Evolutionary conservation across 2,329 filamentous ascomycete species (phyloP).

Genomic region (Fusarium keratoplasticum): DNA sequence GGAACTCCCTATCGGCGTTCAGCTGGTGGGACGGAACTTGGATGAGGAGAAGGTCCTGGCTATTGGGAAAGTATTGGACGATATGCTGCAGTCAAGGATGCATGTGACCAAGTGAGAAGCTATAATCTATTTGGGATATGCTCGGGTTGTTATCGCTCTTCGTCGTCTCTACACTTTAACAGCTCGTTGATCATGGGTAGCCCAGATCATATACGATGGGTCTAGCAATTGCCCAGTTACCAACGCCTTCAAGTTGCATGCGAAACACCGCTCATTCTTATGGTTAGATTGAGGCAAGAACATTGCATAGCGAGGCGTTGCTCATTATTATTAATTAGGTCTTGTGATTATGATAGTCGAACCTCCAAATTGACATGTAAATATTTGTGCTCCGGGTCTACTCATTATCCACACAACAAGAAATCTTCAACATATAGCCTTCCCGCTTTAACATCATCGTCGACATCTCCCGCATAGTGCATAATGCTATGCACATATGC

Average conservation of each 20-base stretch:
- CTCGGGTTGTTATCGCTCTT: neutral
- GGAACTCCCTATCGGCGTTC: conserved; percentile 20
- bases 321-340: neutral
- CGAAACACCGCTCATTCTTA: neutral
- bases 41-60: conserved; percentile 34
- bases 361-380: neutral
- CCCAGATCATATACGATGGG: neutral
- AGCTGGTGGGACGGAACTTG: conserved; percentile 17
- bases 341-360: too few species aligned
- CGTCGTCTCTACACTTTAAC: neutral
- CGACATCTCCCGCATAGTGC: neutral
- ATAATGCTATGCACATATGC: neutral
- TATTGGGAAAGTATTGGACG: conserved; percentile 19
- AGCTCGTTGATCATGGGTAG: neutral
- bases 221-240: neutral
- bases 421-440: neutral
- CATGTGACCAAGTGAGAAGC: neutral
- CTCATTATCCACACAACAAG: neutral
- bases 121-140: neutral
- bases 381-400: neutral
- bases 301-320: neutral
- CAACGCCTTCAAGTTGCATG: neutral
- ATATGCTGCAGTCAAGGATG: neutral
- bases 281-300: neutral
- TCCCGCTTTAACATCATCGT: neutral